A percentile compares a stretch with the other conserved stretches of the same genome.
phyloP scores from a whole-genome alignment of 2,329 filamentous ascomycete genomes.

The Penicillium sp. region DNA sequence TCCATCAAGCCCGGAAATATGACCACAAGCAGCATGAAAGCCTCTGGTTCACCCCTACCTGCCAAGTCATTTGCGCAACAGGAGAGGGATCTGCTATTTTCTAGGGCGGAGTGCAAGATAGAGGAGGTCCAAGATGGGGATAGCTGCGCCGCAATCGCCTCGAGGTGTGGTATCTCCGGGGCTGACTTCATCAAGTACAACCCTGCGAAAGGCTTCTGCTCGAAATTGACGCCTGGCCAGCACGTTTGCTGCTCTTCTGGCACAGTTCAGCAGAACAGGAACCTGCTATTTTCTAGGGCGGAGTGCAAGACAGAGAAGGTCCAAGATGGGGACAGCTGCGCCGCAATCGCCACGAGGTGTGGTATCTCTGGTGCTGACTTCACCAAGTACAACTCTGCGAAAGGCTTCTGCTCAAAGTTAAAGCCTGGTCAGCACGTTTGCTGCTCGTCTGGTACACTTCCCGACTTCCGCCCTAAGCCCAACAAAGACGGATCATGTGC shows the following conservation, averaged over 20 bases:
- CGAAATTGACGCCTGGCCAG: constrained; percentile 33
- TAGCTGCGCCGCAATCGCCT: constrained; percentile 28
- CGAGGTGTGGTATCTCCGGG: constrained; percentile 29
- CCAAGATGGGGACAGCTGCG: not conserved
- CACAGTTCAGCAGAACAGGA: no score
- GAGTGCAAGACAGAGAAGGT: not conserved
- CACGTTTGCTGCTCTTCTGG: constrained; percentile 35
- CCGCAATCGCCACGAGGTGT: constrained; percentile 30
- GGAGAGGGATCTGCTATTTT: not conserved
- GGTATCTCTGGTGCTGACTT: constrained; percentile 38
- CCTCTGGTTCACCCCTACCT: not conserved
- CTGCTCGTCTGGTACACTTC: constrained; percentile 35
- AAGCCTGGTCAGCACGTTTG: constrained; percentile 36
- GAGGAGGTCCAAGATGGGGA: not conserved
- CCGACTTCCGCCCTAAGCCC: constrained; percentile 35
- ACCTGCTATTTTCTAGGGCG: not conserved
- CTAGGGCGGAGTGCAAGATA: not conserved
- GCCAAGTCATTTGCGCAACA: not conserved
- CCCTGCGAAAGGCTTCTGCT: constrained; percentile 23
- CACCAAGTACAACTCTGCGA: no score
- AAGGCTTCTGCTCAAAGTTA: constrained; percentile 30
- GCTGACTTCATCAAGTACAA: constrained; percentile 44
- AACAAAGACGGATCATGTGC: constrained; percentile 38
- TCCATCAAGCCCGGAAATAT: not conserved
- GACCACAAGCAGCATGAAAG: not conserved